These are phyloP conservation scores for Hypoxylon rickii DNA, from an alignment of 495 filamentous ascomycete species.

Conservation along the genomic window DNA sequence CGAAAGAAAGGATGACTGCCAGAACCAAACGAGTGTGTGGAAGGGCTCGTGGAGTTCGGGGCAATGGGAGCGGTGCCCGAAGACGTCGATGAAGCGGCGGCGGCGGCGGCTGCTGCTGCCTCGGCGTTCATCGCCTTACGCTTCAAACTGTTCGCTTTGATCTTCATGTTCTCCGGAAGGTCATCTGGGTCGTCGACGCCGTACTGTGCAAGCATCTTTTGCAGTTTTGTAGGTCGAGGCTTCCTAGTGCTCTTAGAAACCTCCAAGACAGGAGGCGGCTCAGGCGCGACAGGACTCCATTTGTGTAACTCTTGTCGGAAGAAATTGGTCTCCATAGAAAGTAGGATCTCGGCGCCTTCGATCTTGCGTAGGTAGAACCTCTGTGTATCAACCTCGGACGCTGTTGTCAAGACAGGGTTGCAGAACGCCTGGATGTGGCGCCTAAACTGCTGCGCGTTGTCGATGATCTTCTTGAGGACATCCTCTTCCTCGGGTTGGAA, in stretches of 20 bases:
- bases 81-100: conserved; percentile 34
- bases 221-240: conserved; percentile 94
- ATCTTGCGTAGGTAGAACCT: conserved; percentile 99
- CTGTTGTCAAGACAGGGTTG: conserved; percentile 77
- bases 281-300: conserved; percentile 89
- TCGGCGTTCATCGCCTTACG: conserved; percentile 59
- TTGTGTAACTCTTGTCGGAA: conserved; percentile 96
- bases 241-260: conserved; percentile 93
- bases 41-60: conserved; percentile 43
- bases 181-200: conserved; percentile 88
- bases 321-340: conserved; percentile 94
- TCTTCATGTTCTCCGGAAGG: conserved; percentile 76
- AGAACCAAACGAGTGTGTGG: conserved; percentile 38
- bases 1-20: conserved; percentile 44
- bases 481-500: conserved; percentile 98
- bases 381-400: conserved; percentile 83
- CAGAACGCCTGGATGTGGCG: conserved; percentile 79
- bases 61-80: conserved; percentile 28
- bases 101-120: conserved; percentile 43
- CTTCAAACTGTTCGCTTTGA: conserved; percentile 70
- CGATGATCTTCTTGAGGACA: conserved; percentile 78
- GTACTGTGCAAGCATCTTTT: conserved; percentile 88
- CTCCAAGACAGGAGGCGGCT: conserved; percentile 80
- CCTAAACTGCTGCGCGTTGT: conserved; percentile 81
- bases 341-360: conserved; percentile 92